A percentile compares a stretch with the other conserved stretches of the same genome.
These are phyloP conservation scores for Neurospora sp. DNA, from an alignment of 495 filamentous ascomycete genomes.

Conservation along the genomic window DNA sequence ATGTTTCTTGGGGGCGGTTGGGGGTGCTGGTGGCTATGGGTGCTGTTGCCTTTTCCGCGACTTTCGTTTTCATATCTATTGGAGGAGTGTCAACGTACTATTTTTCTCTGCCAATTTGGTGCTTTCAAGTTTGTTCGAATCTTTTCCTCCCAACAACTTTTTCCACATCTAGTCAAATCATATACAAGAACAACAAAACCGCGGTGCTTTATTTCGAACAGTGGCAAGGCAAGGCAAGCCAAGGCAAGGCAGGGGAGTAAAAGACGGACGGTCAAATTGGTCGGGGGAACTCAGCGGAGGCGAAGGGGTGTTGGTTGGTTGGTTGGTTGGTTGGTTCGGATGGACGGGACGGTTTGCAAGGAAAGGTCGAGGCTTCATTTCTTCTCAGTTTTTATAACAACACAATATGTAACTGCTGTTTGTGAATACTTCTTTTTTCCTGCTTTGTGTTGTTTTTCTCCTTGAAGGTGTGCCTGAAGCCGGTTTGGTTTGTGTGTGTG, in stretches of 20 bases:
- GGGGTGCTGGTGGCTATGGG: background rate
- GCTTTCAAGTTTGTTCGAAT: background rate
- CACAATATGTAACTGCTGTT: background rate
- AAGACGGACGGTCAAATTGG: background rate
- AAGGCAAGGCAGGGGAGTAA: background rate
- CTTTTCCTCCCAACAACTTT: background rate
- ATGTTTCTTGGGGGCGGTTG: background rate
- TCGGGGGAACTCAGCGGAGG: background rate
- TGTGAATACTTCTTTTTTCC: background rate
- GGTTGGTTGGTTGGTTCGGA: background rate
- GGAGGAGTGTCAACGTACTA: background rate
- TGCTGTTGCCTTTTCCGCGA: background rate
- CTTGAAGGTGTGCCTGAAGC: background rate
- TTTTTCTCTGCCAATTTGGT: background rate
- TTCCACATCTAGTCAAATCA: background rate
- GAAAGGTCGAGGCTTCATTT: background rate
- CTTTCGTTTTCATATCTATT: conserved; percentile 1
- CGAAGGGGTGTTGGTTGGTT: background rate
- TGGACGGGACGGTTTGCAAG: background rate
- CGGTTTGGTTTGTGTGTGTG: background rate
- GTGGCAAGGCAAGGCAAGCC: background rate
- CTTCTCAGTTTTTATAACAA: background rate
- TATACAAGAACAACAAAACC: background rate
- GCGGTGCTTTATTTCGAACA: background rate
- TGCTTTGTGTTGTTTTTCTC: background rate